These are phyloP conservation scores for Tanacetum coccineum DNA, from an alignment of 129 eudicot genomes.

Conservation along the genomic window DNA sequence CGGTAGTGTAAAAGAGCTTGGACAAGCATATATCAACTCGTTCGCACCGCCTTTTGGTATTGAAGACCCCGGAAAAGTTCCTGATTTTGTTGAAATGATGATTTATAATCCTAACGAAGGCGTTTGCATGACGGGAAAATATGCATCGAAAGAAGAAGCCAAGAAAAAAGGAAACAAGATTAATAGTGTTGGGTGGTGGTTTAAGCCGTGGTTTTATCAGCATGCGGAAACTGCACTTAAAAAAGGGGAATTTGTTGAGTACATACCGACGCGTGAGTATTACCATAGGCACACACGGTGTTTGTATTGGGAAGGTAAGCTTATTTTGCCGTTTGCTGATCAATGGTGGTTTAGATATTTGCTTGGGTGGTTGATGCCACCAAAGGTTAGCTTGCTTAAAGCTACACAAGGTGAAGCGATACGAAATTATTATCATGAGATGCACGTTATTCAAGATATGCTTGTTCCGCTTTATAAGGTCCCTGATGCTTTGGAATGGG, in stretches of 20 bases:
- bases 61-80: slow-evolving; percentile 66
- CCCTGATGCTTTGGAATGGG: slow-evolving; percentile 85
- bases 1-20: slow-evolving; percentile 64
- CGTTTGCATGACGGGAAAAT: slow-evolving; percentile 66
- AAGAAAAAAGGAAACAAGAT: slow-evolving; percentile 68
- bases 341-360: slow-evolving; percentile 83
- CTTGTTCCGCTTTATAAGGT: slow-evolving; percentile 93
- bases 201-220: slow-evolving; percentile 86
- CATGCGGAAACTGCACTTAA: slow-evolving; percentile 70
- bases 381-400: slow-evolving; percentile 84
- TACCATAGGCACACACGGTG: slow-evolving; percentile 92
- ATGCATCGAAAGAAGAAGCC: slow-evolving; percentile 77
- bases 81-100: slow-evolving; percentile 85
- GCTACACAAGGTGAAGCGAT: slow-evolving; percentile 94
- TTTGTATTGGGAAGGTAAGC: slow-evolving; percentile 94
- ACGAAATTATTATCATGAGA: slow-evolving; percentile 87
- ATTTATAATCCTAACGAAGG: slow-evolving; percentile 65
- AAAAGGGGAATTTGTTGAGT: slow-evolving; percentile 88
- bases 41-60: slow-evolving; percentile 78
- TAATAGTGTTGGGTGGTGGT: slow-evolving; percentile 87
- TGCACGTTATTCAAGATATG: slow-evolving; percentile 93
- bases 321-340: slow-evolving; percentile 84
- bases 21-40: slow-evolving; percentile 73
- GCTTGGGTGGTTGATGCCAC: slow-evolving; percentile 93
- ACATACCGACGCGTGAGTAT: slow-evolving; percentile 82